Conservation (phyloP, 768 basidiomycete species). For the Boletus subparvulus region DNA sequence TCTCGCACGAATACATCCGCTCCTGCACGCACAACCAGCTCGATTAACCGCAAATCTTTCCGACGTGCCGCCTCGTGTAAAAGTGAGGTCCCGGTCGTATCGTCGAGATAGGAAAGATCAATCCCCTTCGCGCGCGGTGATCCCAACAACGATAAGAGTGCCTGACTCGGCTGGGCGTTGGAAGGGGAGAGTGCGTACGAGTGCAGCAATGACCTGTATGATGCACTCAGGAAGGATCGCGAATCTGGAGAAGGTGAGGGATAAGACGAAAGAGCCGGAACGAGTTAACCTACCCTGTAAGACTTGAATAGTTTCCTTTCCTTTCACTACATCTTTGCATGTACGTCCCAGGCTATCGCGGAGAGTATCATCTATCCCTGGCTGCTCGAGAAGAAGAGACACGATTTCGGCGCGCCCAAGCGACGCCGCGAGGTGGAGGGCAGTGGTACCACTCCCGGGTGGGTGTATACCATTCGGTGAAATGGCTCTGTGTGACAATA, state of each 20-base stretch:
- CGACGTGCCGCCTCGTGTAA: conserved; percentile 86
- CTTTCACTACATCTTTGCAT: conserved; percentile 69
- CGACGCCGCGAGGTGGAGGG: conserved; percentile 71
- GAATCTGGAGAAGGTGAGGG: conserved; percentile 54
- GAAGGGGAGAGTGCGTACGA: conserved; percentile 67
- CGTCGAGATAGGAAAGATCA: conserved; percentile 80
- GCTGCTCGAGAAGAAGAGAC: conserved; percentile 73
- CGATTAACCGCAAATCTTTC: conserved; percentile 77
- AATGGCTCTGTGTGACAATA: conserved; percentile 72
- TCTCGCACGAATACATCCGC: conserved; percentile 89
- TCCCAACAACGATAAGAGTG: conserved; percentile 57
- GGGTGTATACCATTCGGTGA: conserved; percentile 80
- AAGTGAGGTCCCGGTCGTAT: conserved; percentile 70
- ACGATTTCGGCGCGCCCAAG: conserved; percentile 74
- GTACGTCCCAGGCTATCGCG: conserved; percentile 66
- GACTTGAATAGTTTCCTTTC: conserved; percentile 60
- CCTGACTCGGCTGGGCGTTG: conserved; percentile 39
- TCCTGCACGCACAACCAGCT: conserved; percentile 81
- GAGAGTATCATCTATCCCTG: conserved; percentile 74
- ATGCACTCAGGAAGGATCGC: conserved; percentile 69
- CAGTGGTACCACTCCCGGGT: conserved; percentile 66
- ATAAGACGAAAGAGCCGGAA: neutral
- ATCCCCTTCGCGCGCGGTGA: conserved; percentile 69
- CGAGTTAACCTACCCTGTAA: conserved; percentile 58
- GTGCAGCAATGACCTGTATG: conserved; percentile 70